Percentiles rank a stretch among this genome's conserved stretches.
Evolutionary conservation across 2,329 filamentous ascomycete genomes (phyloP).

Genomic region (Zymoseptoria tritici): DNA sequence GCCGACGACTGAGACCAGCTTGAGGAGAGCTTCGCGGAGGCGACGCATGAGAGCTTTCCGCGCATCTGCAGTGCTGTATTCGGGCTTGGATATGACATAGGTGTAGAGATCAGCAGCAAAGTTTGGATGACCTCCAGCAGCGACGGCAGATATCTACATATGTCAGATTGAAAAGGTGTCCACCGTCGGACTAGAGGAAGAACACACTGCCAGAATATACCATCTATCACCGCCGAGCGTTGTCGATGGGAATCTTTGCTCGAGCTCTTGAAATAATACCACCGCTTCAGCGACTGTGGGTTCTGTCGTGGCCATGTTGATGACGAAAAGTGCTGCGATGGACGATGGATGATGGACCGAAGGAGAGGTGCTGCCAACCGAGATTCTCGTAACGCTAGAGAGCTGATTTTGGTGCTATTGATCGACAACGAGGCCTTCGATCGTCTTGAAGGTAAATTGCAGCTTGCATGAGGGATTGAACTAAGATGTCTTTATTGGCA

Average conservation of each 20-base stretch:
- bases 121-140: conserved; percentile 46
- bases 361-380: too few species aligned
- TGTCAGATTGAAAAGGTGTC: neutral
- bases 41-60: conserved; percentile 45
- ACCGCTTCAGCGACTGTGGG: conserved; percentile 35
- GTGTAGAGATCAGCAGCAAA: conserved; percentile 49
- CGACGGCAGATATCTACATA: conserved; percentile 37
- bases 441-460: too few species aligned
- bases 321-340: too few species aligned
- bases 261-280: conserved; percentile 36
- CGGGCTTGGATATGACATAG: conserved; percentile 45
- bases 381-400: too few species aligned
- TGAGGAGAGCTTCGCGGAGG: conserved; percentile 53
- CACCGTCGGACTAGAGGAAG: neutral
- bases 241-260: conserved; percentile 38
- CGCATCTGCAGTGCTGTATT: conserved; percentile 37
- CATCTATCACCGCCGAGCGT: conserved; percentile 40
- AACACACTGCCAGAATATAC: conserved; percentile 38
- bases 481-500: too few species aligned
- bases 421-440: too few species aligned
- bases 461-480: too few species aligned
- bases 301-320: conserved; percentile 22
- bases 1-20: conserved; percentile 51
- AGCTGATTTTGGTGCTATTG: too few species aligned
- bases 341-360: too few species aligned